Evolutionary conservation across 257 asterid species (phyloP), one percentile per base, ranked within the genome.

Genomic region (Ilex asprella): DNA sequence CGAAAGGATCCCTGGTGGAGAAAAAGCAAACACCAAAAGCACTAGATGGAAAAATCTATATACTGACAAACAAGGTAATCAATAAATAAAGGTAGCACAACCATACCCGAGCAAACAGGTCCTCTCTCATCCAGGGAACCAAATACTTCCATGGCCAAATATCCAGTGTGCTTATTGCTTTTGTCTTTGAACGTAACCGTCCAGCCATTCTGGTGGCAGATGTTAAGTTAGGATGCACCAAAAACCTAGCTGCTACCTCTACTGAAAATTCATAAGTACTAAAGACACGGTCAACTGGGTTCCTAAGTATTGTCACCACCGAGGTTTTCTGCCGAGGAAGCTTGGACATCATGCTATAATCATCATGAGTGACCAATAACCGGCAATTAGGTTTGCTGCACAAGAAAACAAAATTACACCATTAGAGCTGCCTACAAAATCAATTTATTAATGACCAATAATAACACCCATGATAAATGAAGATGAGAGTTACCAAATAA

Each of bases 41-140:
- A 35, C 8, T 35, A 35, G 41, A 35, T 35, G 41, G 41, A 35
- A 35, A 35, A 35, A 35, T 35, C 41, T 35, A 35, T 8, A 35
- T 35, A 35, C 8, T 3, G 41, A 3, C 41, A 35, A 8, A 35
- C 41, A 35, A 35, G 41, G 5, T 35, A 35, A 3, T 8, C 41
- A 35, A 8, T 1, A 35, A 21, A 35, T 8, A 35, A 35, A 35
- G 0, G 41, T 35, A 35, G 41, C 0, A 35, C 27, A 62, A 72
- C 66, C 91, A 58, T 89, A 93, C 99, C 71, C 97, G 88, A 72
- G 91, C 87, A 81, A 89, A 93, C 61, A 93, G 77, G 75, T 93
- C 99, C 81, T 89, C 94, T 73, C 95, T 87, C 95, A 93, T 93
- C 96, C 97, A 89, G 57, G 99, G 99, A 78, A 93, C 97, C 83